Evolutionary conservation across 805 yeast species (phyloP).

Genomic region (Schwanniomyces yamadae): DNA sequence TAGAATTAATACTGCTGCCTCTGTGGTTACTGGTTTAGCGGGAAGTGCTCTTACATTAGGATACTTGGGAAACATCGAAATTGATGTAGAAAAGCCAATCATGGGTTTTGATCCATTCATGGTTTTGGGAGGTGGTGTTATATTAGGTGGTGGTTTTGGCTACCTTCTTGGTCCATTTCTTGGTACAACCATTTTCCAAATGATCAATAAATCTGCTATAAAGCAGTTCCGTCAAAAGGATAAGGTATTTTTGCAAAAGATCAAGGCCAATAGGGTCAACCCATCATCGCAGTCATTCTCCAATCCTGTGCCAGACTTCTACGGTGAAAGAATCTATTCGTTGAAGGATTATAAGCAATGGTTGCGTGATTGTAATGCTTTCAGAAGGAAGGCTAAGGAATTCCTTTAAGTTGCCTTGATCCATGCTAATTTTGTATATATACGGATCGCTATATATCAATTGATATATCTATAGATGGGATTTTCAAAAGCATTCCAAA

Average conservation of each 20-base stretch:
- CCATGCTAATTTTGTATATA: conserved; percentile 2
- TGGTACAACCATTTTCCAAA: conserved; percentile 68
- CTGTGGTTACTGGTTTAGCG: conserved; percentile 62
- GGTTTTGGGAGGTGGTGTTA: conserved; percentile 71
- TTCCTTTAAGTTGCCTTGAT: conserved; percentile 45
- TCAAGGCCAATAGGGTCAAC: conserved; percentile 81
- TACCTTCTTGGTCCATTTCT: conserved; percentile 78
- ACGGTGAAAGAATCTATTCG: conserved; percentile 92
- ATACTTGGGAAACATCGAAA: conserved; percentile 73
- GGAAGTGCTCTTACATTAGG: conserved; percentile 73
- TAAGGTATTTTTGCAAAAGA: conserved; percentile 68
- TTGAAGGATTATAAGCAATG: conserved; percentile 87
- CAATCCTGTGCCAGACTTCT: conserved; percentile 98
- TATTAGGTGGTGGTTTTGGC: conserved; percentile 73
- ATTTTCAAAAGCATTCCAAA: no score
- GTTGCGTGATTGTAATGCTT: conserved; percentile 93
- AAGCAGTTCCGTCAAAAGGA: conserved; percentile 59
- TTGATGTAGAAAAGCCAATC: conserved; percentile 83
- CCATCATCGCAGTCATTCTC: conserved; percentile 86
- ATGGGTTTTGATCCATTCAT: conserved; percentile 89
- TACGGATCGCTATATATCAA: no score
- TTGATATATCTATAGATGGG: no score
- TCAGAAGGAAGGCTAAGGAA: conserved; percentile 75
- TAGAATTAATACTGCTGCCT: conserved; percentile 62
- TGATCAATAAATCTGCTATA: conserved; percentile 48